Base-by-base conservation (phyloP, 2,329 filamentous ascomycete genomes). In the Fusarium sp. region DNA sequence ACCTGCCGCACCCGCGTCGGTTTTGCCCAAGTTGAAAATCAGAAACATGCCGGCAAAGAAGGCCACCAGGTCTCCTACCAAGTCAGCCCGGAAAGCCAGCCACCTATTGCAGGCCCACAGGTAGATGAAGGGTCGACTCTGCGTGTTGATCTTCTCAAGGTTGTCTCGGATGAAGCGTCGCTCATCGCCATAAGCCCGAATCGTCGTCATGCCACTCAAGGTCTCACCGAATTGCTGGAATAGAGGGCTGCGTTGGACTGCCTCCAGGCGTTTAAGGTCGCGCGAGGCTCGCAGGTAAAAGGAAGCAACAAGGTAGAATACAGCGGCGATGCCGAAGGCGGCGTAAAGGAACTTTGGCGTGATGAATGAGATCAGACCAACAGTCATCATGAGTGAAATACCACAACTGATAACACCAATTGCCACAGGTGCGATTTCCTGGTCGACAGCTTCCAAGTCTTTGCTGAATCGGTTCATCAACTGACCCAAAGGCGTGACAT, bases 161-260 rank as follows among this genome's bases (percentile, higher is more conserved):
- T 98, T 99, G 71, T 99, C 94, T 17, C 93, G 85, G 65, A 97
- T 91, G 75, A 99, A 99, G 32, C 95, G 88, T 49, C 91, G 86
- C 75, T 97, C 93, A 68, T 97, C 94, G 32, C 94, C 93, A 70
- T 98, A 99, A 2, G 95, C 95, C 71, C 96, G 89, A 67, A 99
- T 99, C 0, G 95, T 99, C 4, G 94, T 96, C 75, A 99, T 95
- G 25, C 95, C 95, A 46, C 88, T 92, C 15, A 99, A 79, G 0
- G 96, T 98, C 79, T 99, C 95, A 62, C 95, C 94, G 67, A 99
- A 99, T 68, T 98, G 95, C 76, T 99, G 95, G 78, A 97, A 99
- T 7, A 99, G 80, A 1, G 95, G 95, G 74, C 93, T 98, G 71
- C 94, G 86, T 74, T 97, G 92, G 1, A 98, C 88, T 7, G 94